A percentile compares a stretch with the other conserved stretches of the same genome.
These are phyloP conservation scores for Acanthamoeba culbertsoni DNA, from an alignment of 208 protist genomes.

Conservation along the genomic window DNA sequence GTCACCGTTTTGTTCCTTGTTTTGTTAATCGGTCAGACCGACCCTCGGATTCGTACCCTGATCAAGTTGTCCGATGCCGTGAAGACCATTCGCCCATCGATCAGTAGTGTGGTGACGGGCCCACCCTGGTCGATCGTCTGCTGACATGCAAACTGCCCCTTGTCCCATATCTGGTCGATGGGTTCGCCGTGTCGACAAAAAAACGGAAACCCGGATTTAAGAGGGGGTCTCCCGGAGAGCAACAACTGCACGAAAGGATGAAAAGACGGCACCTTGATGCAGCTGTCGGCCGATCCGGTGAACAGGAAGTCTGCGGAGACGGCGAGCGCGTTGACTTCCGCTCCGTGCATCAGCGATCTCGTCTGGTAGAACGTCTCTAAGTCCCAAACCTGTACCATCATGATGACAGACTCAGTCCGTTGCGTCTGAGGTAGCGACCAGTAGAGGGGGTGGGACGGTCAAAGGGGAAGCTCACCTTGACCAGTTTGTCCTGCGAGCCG, in stretches of 20 bases:
- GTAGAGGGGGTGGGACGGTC: not conserved
- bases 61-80: not conserved
- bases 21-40: too few relatives aligned
- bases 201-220: not conserved
- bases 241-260: not conserved
- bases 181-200: too few relatives aligned
- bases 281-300: slow-evolving; percentile 8
- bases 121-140: slow-evolving; percentile 33
- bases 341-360: not conserved
- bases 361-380: slow-evolving; percentile 53
- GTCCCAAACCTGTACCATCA: slow-evolving; percentile 44
- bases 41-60: too few relatives aligned
- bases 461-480: not conserved
- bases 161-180: slow-evolving; percentile 29
- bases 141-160: not conserved
- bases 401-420: too few relatives aligned
- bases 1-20: too few relatives aligned
- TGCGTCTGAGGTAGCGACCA: not conserved
- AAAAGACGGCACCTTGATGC: not conserved
- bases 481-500: slow-evolving; percentile 47
- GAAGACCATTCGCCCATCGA: not conserved
- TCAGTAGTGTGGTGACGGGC: not conserved
- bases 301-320: not conserved
- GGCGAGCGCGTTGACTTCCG: not conserved
- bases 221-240: not conserved